Evolutionary conservation across 2,329 filamentous ascomycete genomes (phyloP), one percentile per base, ranked within the genome.

Genomic region (Exophiala spinifera): DNA sequence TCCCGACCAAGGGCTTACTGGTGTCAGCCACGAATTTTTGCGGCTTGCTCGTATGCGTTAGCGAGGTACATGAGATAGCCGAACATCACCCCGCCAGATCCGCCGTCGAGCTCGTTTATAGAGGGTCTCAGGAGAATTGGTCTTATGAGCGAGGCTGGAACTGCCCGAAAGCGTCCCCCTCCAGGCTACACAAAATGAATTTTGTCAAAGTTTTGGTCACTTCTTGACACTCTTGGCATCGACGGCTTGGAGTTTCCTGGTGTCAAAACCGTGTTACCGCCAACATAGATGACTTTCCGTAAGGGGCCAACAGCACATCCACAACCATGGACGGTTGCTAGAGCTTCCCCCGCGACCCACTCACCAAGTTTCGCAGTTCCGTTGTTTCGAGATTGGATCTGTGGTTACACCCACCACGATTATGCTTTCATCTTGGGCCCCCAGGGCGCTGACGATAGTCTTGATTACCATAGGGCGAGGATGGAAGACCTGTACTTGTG

Each of bases 391-490:
- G 28, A 10, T 10, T 10, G 28, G 8, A 3, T 31, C 11, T 31
- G 28, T 31, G 28, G 11, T 31, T 31, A 31, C 28, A 31, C 28
- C n/a, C n/a, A 31, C 8, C 11, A 6, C 3, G 28, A 31, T 31
- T 10, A 42, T 14, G 21, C 23, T 21, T 33, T 61, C 55, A 62
- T 46, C 61, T 56, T 36, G 61, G 61, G 15, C 60, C 57, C 36
- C 62, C 57, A 33, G 62, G 57, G 3, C 60, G 52, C 19, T 57
- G 62, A 49, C 59, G 60, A 51, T 60, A 46, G 49, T 53, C 54
- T 25, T 55, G 43, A 31, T 47, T 53, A 8, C 51, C 57, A 37
- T 58, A 59, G n/a, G 48, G 59, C 42, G 56, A 59, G 19, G 57
- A 49, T 7, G 50, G 49, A 20, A 56, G 53, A 36, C 50, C 49